Conservation (phyloP, 768 basidiomycete species). For the Strobilomyces dryophilus region DNA sequence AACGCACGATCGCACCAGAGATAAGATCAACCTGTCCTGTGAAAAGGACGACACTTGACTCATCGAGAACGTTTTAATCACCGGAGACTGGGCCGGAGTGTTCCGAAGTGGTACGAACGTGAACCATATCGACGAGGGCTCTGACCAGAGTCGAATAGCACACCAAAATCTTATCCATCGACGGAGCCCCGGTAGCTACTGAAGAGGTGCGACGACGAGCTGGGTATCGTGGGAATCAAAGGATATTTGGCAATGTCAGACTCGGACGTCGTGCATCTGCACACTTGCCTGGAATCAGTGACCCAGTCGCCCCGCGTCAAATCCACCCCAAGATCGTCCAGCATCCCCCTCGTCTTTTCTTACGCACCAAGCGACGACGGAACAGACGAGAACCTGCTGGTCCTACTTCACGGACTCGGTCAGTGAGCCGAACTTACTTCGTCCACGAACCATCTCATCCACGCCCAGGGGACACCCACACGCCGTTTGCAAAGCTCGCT, state of each 20-base stretch:
- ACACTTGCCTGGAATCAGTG: slow-evolving; percentile 6
- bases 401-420: slow-evolving; percentile 88
- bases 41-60: background rate
- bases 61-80: background rate
- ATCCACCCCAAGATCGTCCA: slow-evolving; percentile 41
- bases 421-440: slow-evolving; percentile 15
- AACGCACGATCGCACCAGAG: slow-evolving; percentile 1
- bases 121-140: too few species aligned
- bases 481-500: slow-evolving; percentile 74
- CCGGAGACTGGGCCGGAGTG: too few species aligned
- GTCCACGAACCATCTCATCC: background rate
- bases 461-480: slow-evolving; percentile 69
- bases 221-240: too few species aligned
- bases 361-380: slow-evolving; percentile 79
- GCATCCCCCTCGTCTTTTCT: slow-evolving; percentile 52
- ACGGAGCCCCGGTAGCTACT: too few species aligned
- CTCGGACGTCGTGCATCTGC: slow-evolving; percentile 19
- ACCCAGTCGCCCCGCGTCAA: slow-evolving; percentile 38
- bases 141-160: background rate
- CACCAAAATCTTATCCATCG: too few species aligned
- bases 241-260: slow-evolving; percentile 10
- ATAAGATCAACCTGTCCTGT: slow-evolving; percentile 8
- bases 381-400: slow-evolving; percentile 78
- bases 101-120: background rate
- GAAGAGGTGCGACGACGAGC: too few species aligned